phyloP scores from a whole-genome alignment of 495 filamentous ascomycete species.

The Cudoniella acicularis region DNA sequence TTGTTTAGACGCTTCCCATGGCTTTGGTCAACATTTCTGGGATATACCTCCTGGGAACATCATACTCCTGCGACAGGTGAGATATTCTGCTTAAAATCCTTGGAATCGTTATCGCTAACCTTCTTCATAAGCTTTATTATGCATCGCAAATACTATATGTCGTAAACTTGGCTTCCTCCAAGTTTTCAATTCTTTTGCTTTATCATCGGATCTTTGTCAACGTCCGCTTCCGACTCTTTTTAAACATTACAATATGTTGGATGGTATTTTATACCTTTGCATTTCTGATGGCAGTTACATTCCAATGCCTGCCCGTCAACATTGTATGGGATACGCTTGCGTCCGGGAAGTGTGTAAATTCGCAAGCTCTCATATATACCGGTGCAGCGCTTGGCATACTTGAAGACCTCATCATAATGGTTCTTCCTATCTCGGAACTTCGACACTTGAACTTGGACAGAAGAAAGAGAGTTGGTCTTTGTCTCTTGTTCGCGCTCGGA shows the following conservation, averaged over 20 bases:
- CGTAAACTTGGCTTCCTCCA: slow-evolving; percentile 32
- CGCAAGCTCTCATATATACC: slow-evolving; percentile 28
- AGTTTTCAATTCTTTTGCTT: slow-evolving; percentile 44
- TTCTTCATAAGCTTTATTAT: slow-evolving; percentile 20
- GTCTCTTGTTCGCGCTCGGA: slow-evolving; percentile 36
- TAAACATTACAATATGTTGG: slow-evolving; percentile 28
- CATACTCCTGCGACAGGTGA: neutral
- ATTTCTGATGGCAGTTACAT: slow-evolving; percentile 32
- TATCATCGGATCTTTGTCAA: slow-evolving; percentile 45
- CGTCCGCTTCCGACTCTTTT: slow-evolving; percentile 26
- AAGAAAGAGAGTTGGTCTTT: slow-evolving; percentile 34
- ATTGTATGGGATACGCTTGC: slow-evolving; percentile 22
- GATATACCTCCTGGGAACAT: neutral
- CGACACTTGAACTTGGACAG: slow-evolving; percentile 29
- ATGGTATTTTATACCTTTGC: slow-evolving; percentile 33
- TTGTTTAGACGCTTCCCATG: neutral
- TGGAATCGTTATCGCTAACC: too few species aligned
- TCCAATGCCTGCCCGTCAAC: slow-evolving; percentile 39
- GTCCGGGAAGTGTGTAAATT: slow-evolving; percentile 28
- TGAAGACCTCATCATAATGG: slow-evolving; percentile 33
- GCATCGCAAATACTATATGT: slow-evolving; percentile 34
- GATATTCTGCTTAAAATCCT: neutral
- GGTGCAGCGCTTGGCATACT: slow-evolving; percentile 30
- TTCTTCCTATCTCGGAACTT: slow-evolving; percentile 32
- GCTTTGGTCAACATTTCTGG: slow-evolving; percentile 3